These are phyloP conservation scores for Triadica sebifera DNA, from an alignment of 345 rosid species.

Conservation along the genomic window DNA sequence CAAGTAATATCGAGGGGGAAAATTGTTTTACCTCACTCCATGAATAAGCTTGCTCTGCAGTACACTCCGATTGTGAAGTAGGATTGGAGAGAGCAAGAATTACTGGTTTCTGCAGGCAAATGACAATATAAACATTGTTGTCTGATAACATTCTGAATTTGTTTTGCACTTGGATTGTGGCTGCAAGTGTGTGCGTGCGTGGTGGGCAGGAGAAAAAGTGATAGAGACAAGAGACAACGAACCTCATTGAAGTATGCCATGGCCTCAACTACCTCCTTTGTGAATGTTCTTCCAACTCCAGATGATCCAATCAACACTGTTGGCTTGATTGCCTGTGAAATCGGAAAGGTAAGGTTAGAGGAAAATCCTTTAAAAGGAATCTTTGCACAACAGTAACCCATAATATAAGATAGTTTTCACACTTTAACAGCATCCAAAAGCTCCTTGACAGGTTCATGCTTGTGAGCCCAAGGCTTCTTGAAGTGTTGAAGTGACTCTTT, in stretches of 20 bases:
- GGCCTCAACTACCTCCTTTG: constrained; percentile 84
- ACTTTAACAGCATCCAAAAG: constrained; percentile 81
- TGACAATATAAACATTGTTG: background rate
- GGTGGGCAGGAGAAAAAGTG: background rate
- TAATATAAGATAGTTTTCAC: constrained; percentile 16
- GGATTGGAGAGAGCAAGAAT: constrained; percentile 95
- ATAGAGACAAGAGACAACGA: constrained; percentile 19
- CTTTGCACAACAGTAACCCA: background rate
- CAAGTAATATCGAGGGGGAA: background rate
- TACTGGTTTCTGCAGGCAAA: constrained; percentile 67
- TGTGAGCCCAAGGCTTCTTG: constrained; percentile 95
- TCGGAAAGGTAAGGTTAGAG: constrained; percentile 7
- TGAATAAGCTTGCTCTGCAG: constrained; percentile 90
- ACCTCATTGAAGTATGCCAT: constrained; percentile 86
- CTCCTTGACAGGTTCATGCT: constrained; percentile 65
- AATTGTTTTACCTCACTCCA: constrained; percentile 68
- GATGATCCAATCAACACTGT: constrained; percentile 91
- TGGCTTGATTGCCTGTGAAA: constrained; percentile 77
- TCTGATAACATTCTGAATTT: constrained; percentile 1
- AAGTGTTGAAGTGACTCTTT: constrained; percentile 84
- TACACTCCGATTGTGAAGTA: constrained; percentile 95
- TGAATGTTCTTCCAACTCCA: constrained; percentile 88
- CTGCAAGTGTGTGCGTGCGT: background rate
- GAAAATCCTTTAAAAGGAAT: background rate
- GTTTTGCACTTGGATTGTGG: background rate